These are phyloP conservation scores for Termitomyces sp. DNA, from an alignment of 768 basidiomycete species.

Conservation along the genomic window DNA sequence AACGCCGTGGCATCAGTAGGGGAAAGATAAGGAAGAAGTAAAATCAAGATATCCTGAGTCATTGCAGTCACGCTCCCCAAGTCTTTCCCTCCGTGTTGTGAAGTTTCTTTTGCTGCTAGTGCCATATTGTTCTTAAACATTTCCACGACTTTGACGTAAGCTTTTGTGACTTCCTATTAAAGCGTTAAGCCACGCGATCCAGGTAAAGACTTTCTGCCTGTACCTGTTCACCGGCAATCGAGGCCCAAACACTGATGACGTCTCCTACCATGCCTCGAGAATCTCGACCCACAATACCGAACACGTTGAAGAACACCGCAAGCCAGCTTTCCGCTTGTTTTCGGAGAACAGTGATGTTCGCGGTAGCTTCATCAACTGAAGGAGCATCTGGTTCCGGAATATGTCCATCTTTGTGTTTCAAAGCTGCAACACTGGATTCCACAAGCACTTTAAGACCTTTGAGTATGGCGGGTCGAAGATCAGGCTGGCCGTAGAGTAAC, in stretches of 20 bases:
- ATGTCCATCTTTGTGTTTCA: conserved; percentile 31
- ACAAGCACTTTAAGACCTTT: conserved; percentile 78
- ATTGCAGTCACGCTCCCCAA: conserved; percentile 51
- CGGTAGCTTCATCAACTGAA: conserved; percentile 52
- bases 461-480: conserved; percentile 78
- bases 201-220: conserved; percentile 10
- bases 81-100: conserved; percentile 25
- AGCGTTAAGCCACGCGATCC: neutral
- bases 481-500: conserved; percentile 84
- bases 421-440: conserved; percentile 65
- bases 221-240: conserved; percentile 71
- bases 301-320: conserved; percentile 95
- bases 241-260: conserved; percentile 82
- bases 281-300: conserved; percentile 77
- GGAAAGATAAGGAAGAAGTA: conserved; percentile 76
- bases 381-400: conserved; percentile 27
- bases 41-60: conserved; percentile 79
- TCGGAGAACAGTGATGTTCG: conserved; percentile 68
- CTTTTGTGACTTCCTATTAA: conserved; percentile 67
- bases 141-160: conserved; percentile 71
- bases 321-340: conserved; percentile 89
- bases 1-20: conserved; percentile 53
- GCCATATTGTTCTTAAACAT: conserved; percentile 65
- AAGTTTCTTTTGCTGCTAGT: conserved; percentile 26
- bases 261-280: conserved; percentile 76